These are phyloP conservation scores for Leccinum pachyderme DNA, from an alignment of 1,284 basidiomycete species.

Conservation along the genomic window DNA sequence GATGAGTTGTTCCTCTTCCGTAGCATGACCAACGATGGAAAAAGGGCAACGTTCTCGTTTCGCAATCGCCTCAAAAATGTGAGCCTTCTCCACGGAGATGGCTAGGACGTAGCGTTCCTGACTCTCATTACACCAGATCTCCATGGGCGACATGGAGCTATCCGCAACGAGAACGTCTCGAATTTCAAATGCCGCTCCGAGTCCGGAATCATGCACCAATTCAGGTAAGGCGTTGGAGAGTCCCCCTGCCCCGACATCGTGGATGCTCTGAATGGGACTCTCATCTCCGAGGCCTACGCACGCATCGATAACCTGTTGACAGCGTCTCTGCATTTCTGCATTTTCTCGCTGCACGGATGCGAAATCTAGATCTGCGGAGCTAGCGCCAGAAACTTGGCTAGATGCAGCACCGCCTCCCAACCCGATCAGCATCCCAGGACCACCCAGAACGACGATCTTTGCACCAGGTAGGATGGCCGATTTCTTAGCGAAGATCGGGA, in stretches of 20 bases:
- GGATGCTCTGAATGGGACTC: slow-evolving; percentile 94
- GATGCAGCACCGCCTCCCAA: slow-evolving; percentile 96
- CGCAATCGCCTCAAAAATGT: slow-evolving; percentile 76
- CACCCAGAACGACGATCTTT: slow-evolving; percentile 93
- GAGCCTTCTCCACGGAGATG: slow-evolving; percentile 58
- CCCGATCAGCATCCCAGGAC: slow-evolving; percentile 95
- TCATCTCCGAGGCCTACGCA: slow-evolving; percentile 67
- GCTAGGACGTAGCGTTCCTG: slow-evolving; percentile 98
- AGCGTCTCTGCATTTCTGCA: slow-evolving; percentile 96
- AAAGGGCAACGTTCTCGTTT: slow-evolving; percentile 91
- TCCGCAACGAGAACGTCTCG: slow-evolving; percentile 92
- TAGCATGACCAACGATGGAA: slow-evolving; percentile 88
- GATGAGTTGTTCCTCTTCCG: slow-evolving; percentile 76
- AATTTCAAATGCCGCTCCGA: slow-evolving; percentile 95
- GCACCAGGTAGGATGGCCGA: slow-evolving; percentile 73
- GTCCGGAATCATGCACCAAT: slow-evolving; percentile 90
- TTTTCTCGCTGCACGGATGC: slow-evolving; percentile 98
- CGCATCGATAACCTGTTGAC: slow-evolving; percentile 96
- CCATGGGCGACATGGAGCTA: slow-evolving; percentile 95
- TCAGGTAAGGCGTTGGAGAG: slow-evolving; percentile 97
- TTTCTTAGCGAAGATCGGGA: slow-evolving; percentile 79
- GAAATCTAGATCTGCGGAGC: slow-evolving; percentile 93
- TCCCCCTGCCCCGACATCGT: slow-evolving; percentile 98
- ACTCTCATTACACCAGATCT: slow-evolving; percentile 99
- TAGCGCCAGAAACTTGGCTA: slow-evolving; percentile 86